Evolutionary conservation across 2,329 filamentous ascomycete species (phyloP), one percentile per base, ranked within the genome.

Genomic region (Penicillium capsulatum): DNA sequence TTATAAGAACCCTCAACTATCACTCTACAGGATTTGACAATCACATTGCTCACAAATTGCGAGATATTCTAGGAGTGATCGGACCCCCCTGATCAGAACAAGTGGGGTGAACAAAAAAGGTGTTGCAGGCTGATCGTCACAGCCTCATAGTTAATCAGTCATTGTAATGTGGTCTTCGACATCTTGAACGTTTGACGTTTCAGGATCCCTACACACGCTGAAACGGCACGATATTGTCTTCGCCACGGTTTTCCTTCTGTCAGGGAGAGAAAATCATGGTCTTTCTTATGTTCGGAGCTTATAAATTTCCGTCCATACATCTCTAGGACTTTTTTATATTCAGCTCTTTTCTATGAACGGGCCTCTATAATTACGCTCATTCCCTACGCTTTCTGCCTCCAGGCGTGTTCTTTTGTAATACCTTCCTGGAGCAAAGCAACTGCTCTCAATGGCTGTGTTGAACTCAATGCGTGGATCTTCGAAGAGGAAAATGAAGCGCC

Each of bases 401-500:
- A 28, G 26, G 26, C 26, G 26, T n/a, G 26, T 28, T 28, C 31
- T 19, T 19, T 19, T 33, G 17, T 33, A 33, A 19, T 19, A 7
- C 31, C 11, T 19, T 33, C 31, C 31, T 33, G 16, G 15, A 33
- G 16, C 31, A 33, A 33, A 33, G 31, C 15, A 33, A 33, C 17
- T 19, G 15, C 17, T 19, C 17, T 15, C 31, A 28, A 28, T 28
- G 26, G 26, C 26, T 28, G 26, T 28, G 26, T 28, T 28, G 26
- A 28, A 28, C 26, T 28, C 26, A 28, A 28, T 28, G 26, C 26
- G 26, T 17, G 15, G 17, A 19, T 19, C 16, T 33, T 33, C 31
- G 31, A 19, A 20, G 11, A 43, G 22, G 28, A 42, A 37, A 31
- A 34, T 28, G 13, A 40, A 26, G 19, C 34, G 28, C 35, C 40